Percentiles rank a stretch among this genome's conserved stretches.
Conservation (phyloP, 1,139 yeast genomes). For the Tardiomyces digboiensis region DNA sequence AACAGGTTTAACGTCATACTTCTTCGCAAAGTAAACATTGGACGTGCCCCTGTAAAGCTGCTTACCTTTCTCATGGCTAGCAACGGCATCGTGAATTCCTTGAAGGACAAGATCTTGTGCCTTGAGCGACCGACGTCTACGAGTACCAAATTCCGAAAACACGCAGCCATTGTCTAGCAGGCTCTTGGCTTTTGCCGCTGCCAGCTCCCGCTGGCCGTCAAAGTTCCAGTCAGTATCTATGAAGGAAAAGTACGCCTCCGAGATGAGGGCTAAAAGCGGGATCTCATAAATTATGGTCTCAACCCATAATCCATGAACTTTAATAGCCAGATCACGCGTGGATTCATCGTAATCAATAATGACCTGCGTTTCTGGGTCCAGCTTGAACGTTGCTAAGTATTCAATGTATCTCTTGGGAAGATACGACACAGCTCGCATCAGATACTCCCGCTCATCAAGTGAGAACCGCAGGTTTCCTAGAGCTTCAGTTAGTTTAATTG, state of each 20-base stretch:
- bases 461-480: slow-evolving; percentile 48
- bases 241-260: slow-evolving; percentile 86
- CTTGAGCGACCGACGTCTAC: slow-evolving; percentile 76
- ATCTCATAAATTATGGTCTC: slow-evolving; percentile 86
- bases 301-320: slow-evolving; percentile 66
- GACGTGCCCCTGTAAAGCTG: slow-evolving; percentile 67
- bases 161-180: slow-evolving; percentile 49
- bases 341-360: slow-evolving; percentile 29
- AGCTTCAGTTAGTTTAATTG: slow-evolving; percentile 7
- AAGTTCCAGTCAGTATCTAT: slow-evolving; percentile 87
- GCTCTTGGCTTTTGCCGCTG: slow-evolving; percentile 44
- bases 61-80: slow-evolving; percentile 9
- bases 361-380: slow-evolving; percentile 59
- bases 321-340: slow-evolving; percentile 41
- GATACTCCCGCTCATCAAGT: slow-evolving; percentile 55
- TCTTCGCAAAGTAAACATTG: slow-evolving; percentile 71
- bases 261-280: slow-evolving; percentile 73
- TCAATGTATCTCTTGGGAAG: slow-evolving; percentile 56
- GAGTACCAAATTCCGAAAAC: slow-evolving; percentile 92
- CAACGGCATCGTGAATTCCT: slow-evolving; percentile 41
- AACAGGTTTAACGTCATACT: slow-evolving; percentile 58
- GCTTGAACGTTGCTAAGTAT: slow-evolving; percentile 44
- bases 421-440: slow-evolving; percentile 48
- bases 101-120: slow-evolving; percentile 67
- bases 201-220: slow-evolving; percentile 62